Evolutionary conservation across 768 basidiomycete species (phyloP).

Genomic region (Grammothele lineata): DNA sequence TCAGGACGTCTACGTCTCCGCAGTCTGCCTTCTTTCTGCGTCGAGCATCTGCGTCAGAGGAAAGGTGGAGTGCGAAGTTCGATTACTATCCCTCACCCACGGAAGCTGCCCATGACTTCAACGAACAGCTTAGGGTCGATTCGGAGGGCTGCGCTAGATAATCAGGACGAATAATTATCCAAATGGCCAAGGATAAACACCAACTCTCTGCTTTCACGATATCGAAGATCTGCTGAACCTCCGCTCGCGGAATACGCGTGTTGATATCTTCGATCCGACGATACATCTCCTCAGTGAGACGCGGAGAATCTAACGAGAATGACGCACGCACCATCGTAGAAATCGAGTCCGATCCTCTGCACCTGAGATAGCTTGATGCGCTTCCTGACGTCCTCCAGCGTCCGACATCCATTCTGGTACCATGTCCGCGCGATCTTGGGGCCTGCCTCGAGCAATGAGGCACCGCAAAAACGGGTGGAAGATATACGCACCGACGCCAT

Average conservation of each 20-base stretch:
- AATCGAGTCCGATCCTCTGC: constrained; percentile 65
- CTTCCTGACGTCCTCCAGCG: constrained; percentile 65
- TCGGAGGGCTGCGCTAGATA: constrained; percentile 47
- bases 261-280: constrained; percentile 83
- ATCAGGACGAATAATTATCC: neutral
- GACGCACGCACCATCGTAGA: constrained; percentile 60
- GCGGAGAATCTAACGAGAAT: too few relatives aligned
- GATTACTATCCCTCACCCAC: constrained; percentile 64
- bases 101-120: constrained; percentile 90
- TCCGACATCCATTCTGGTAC: constrained; percentile 73
- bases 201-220: constrained; percentile 68
- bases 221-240: constrained; percentile 71
- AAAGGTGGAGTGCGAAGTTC: too few relatives aligned
- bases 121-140: constrained; percentile 71
- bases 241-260: constrained; percentile 76
- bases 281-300: too few relatives aligned
- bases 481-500: constrained; percentile 81
- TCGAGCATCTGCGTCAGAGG: neutral
- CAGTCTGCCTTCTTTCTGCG: constrained; percentile 73
- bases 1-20: constrained; percentile 89
- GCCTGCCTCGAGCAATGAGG: too few relatives aligned
- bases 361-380: constrained; percentile 52
- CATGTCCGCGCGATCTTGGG: constrained; percentile 63
- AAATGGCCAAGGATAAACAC: constrained; percentile 2
- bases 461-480: too few relatives aligned